phyloP scores from a whole-genome alignment of 1,139 yeast species.

The Yamadazyma membranifaciens region DNA sequence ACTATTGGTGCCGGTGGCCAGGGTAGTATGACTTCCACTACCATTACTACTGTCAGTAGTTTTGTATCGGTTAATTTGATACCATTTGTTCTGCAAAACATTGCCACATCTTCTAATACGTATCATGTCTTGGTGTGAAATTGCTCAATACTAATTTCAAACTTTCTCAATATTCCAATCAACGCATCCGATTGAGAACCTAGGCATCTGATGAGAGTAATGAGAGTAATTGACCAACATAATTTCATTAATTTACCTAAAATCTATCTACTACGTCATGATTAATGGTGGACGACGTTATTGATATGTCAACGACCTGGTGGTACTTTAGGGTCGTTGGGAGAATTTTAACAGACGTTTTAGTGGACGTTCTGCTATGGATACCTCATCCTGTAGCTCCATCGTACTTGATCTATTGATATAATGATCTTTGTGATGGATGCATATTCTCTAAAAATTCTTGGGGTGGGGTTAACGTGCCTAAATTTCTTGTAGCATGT shows the following conservation, averaged over 20 bases:
- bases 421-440: slow-evolving; percentile 35
- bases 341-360: too few species aligned
- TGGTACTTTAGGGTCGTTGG: too few species aligned
- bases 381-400: too few species aligned
- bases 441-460: slow-evolving; percentile 59
- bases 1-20: background rate
- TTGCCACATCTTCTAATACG: background rate
- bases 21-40: background rate
- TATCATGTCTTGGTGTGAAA: background rate
- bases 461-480: slow-evolving; percentile 78
- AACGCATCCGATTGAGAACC: background rate
- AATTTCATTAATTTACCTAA: too few species aligned
- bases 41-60: background rate
- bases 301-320: too few species aligned
- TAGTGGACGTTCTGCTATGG: too few species aligned
- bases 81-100: too few species aligned
- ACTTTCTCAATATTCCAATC: background rate
- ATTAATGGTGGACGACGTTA: too few species aligned
- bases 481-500: slow-evolving; percentile 75
- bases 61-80: background rate
- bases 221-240: too few species aligned
- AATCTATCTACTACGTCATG: too few species aligned
- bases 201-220: background rate
- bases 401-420: too few species aligned
- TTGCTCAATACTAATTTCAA: background rate